Percentiles rank a stretch among this genome's conserved stretches.
Conservation (phyloP, 2,329 filamentous ascomycete species). For the Ophiostoma quercus region DNA sequence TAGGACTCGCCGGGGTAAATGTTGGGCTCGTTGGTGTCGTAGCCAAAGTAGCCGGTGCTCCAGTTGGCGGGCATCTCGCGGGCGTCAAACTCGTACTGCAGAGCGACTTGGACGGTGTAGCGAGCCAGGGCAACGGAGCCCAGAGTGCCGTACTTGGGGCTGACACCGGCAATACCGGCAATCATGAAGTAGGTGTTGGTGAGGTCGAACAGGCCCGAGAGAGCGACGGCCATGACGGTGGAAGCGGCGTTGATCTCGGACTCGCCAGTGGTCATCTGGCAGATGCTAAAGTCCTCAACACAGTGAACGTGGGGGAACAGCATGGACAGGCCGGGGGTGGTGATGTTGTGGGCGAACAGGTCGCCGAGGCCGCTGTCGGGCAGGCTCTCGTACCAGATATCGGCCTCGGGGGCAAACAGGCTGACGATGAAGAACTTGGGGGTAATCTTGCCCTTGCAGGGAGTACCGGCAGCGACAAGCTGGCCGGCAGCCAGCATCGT, state of each 20-base stretch:
- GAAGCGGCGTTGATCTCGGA: constrained; percentile 70
- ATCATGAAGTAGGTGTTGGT: constrained; percentile 64
- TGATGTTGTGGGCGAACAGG: constrained; percentile 52
- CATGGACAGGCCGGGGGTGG: constrained; percentile 58
- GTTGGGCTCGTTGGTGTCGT: constrained; percentile 50
- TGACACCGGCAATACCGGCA: constrained; percentile 69
- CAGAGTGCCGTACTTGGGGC: constrained; percentile 61
- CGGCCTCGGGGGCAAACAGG: constrained; percentile 59
- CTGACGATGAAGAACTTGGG: constrained; percentile 60
- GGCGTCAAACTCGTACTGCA: constrained; percentile 70
- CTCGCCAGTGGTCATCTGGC: constrained; percentile 64
- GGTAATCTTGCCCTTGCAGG: constrained; percentile 35
- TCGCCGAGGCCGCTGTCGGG: constrained; percentile 45
- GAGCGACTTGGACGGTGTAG: constrained; percentile 66
- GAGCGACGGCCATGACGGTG: constrained; percentile 58
- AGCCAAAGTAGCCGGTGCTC: constrained; percentile 63
- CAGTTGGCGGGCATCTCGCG: constrained; percentile 62
- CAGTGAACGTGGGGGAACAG: constrained; percentile 62
- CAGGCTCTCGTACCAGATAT: constrained; percentile 55
- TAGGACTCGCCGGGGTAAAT: constrained; percentile 57
- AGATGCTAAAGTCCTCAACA: constrained; percentile 54
- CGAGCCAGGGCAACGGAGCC: constrained; percentile 62
- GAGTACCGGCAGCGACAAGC: constrained; percentile 11
- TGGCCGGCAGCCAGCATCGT: constrained; percentile 23
- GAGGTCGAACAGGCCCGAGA: constrained; percentile 59